Conservation (phyloP, 2,329 filamentous ascomycete genomes). For the Fusarium sp. region DNA sequence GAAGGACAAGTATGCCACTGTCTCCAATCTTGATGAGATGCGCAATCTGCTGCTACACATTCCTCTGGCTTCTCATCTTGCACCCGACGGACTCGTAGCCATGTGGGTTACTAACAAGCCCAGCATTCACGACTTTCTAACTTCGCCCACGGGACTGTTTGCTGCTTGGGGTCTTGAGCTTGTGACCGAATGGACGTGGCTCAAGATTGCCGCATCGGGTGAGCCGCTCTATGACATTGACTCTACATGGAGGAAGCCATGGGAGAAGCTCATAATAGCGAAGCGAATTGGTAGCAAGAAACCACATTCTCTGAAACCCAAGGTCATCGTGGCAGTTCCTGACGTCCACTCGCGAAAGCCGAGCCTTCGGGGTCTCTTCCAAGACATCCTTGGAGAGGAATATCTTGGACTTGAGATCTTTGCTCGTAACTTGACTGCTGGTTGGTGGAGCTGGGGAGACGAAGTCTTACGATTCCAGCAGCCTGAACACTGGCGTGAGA, state of each 20-base stretch:
- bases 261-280: constrained; percentile 77
- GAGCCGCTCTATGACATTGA: constrained; percentile 72
- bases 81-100: constrained; percentile 68
- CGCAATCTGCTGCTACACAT: constrained; percentile 62
- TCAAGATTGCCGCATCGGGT: constrained; percentile 75
- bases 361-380: constrained; percentile 71
- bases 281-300: constrained; percentile 51
- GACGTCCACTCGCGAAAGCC: constrained; percentile 85
- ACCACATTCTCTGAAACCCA: constrained; percentile 49
- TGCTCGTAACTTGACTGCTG: constrained; percentile 76
- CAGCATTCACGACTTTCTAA: constrained; percentile 66
- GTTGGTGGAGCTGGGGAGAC: constrained; percentile 84
- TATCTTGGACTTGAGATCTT: constrained; percentile 79
- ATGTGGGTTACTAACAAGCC: constrained; percentile 84
- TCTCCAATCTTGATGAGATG: constrained; percentile 59
- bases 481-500: constrained; percentile 59
- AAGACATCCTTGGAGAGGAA: constrained; percentile 60
- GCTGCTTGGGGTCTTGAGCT: constrained; percentile 73
- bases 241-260: constrained; percentile 76
- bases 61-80: constrained; percentile 66
- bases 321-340: constrained; percentile 75
- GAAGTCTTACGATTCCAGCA: constrained; percentile 77
- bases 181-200: constrained; percentile 80
- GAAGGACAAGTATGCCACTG: constrained; percentile 60
- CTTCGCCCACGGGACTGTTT: constrained; percentile 66